Conservation (phyloP, 2,329 filamentous ascomycete genomes). For the Pyrenophora tritici-repentis region DNA sequence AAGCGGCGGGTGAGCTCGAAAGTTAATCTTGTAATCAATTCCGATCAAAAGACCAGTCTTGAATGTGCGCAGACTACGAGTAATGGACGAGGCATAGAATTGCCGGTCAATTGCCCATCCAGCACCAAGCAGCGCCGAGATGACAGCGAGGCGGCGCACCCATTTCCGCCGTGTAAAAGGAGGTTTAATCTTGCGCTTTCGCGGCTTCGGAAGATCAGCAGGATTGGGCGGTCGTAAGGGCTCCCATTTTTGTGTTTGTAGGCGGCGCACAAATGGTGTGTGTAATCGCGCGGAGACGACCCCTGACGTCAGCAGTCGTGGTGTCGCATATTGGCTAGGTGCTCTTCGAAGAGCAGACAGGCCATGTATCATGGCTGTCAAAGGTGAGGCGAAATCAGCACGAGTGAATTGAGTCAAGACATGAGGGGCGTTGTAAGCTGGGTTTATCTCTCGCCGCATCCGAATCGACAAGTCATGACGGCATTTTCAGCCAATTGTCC, state of each 20-base stretch:
- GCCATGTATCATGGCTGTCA: slow-evolving; percentile 48
- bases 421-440: slow-evolving; percentile 12
- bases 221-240: slow-evolving; percentile 71
- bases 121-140: slow-evolving; percentile 63
- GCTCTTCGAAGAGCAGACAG: slow-evolving; percentile 42
- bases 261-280: slow-evolving; percentile 29
- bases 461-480: slow-evolving; percentile 31
- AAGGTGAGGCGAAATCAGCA: slow-evolving; percentile 3
- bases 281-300: slow-evolving; percentile 17
- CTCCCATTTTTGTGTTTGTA: slow-evolving; percentile 48
- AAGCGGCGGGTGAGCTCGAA: slow-evolving; percentile 75
- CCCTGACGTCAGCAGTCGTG: slow-evolving; percentile 27
- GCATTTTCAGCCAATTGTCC: slow-evolving; percentile 19
- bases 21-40: slow-evolving; percentile 96
- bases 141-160: slow-evolving; percentile 72
- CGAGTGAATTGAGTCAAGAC: slow-evolving; percentile 36
- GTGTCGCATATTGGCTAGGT: slow-evolving; percentile 25
- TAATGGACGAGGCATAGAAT: slow-evolving; percentile 78
- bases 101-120: slow-evolving; percentile 72
- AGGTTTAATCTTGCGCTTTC: slow-evolving; percentile 64
- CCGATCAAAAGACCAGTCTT: slow-evolving; percentile 78
- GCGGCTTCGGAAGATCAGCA: slow-evolving; percentile 67
- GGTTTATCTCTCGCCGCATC: slow-evolving; percentile 18
- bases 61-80: slow-evolving; percentile 82
- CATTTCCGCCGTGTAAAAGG: slow-evolving; percentile 75